A percentile compares a stretch with the other conserved stretches of the same genome.
Evolutionary conservation across 2,329 filamentous ascomycete genomes (phyloP).

Genomic region (Colletotrichum neosansevieriae): DNA sequence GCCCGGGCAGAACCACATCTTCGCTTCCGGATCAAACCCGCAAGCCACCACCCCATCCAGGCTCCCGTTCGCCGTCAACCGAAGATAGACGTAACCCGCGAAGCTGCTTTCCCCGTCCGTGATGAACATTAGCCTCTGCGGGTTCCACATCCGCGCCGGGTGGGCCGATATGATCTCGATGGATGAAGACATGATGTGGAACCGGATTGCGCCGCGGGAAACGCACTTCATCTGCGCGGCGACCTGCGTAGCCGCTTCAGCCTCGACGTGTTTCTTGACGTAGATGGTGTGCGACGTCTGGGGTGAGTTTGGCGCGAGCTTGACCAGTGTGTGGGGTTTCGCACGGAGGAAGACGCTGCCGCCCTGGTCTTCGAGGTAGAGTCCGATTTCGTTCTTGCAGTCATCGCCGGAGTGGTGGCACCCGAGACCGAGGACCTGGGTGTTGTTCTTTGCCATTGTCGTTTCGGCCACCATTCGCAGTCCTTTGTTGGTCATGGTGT

Average conservation of each 20-base stretch:
- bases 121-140: constrained; percentile 13
- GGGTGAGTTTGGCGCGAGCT: not conserved
- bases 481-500: constrained; percentile 11
- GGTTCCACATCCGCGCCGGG: constrained; percentile 5
- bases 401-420: not conserved
- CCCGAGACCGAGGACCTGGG: not conserved
- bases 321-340: not conserved
- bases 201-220: not conserved
- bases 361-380: constrained; percentile 5
- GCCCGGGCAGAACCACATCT: constrained; percentile 3
- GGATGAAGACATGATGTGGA: not conserved
- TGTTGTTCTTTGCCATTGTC: not conserved
- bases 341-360: not conserved
- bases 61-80: not conserved
- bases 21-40: not conserved
- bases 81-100: not conserved
- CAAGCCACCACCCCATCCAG: constrained; percentile 3
- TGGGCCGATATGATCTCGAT: not conserved
- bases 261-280: not conserved
- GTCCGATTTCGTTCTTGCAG: not conserved
- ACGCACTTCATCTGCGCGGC: constrained; percentile 2
- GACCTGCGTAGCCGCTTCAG: not conserved
- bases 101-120: not conserved
- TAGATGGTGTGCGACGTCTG: not conserved
- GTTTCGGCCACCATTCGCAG: not conserved